A percentile compares a stretch with the other conserved stretches of the same genome.
Conservation (phyloP, 2,329 filamentous ascomycete species). For the Talaromyces sp. region DNA sequence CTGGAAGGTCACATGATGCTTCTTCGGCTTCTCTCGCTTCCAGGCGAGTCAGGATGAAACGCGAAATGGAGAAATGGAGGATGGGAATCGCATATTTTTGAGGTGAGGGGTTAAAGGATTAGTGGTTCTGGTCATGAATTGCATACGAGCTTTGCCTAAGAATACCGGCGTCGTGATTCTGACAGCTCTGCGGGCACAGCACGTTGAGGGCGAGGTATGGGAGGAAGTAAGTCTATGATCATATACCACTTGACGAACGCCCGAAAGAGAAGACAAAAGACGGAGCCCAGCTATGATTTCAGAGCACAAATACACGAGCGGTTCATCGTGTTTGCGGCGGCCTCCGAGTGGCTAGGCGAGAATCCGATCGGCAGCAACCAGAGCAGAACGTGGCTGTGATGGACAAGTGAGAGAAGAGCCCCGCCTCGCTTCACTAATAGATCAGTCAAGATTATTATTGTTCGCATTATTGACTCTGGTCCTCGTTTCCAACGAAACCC, state of each 20-base stretch:
- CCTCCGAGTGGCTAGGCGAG: not conserved
- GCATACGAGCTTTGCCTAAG: not conserved
- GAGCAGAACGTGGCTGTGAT: not conserved
- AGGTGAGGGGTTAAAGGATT: too few relatives aligned
- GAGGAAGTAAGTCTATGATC: not conserved
- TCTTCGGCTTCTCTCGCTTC: not conserved
- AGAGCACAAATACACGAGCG: not conserved
- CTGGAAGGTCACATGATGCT: not conserved
- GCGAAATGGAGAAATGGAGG: not conserved
- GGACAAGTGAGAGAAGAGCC: not conserved
- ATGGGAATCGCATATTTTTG: not conserved
- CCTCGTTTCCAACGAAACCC: not conserved
- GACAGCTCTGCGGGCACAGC: not conserved
- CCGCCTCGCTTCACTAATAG: not conserved
- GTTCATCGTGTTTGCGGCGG: too few relatives aligned
- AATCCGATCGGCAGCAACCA: not conserved
- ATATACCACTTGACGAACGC: not conserved
- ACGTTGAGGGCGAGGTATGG: not conserved
- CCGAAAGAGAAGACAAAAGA: not conserved
- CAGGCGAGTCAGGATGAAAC: not conserved
- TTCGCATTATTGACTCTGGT: not conserved
- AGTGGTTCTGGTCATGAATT: not conserved
- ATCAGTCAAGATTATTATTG: not conserved
- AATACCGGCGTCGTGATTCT: not conserved
- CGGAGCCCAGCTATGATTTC: too few relatives aligned